Evolutionary conservation across 108 stramenopile species (phyloP).

Genomic region (Pseudonitzschia delicatissima): DNA sequence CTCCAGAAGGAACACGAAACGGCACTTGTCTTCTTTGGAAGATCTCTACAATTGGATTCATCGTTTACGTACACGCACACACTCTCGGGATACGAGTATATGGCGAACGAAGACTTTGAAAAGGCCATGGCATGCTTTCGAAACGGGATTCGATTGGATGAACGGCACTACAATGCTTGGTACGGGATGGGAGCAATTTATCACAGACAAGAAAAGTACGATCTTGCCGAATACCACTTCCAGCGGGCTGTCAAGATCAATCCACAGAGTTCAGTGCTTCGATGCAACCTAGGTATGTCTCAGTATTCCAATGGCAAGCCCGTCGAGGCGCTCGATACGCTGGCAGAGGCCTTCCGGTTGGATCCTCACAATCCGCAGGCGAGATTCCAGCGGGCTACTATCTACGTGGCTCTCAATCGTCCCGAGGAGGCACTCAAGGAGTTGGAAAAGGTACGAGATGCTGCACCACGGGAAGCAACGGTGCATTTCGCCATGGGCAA

Average conservation of each 20-base stretch:
- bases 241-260: constrained; percentile 85
- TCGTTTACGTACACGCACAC: constrained; percentile 94
- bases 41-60: constrained; percentile 89
- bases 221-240: constrained; percentile 96
- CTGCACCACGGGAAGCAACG: constrained; percentile 89
- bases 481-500: constrained; percentile 96
- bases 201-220: constrained; percentile 95
- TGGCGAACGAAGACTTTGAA: constrained; percentile 96
- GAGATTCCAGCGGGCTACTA: constrained; percentile 91
- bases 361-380: constrained; percentile 95
- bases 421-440: constrained; percentile 84
- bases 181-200: constrained; percentile 97
- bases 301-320: constrained; percentile 89
- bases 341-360: constrained; percentile 77
- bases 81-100: constrained; percentile 95
- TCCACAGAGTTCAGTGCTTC: constrained; percentile 85
- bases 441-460: constrained; percentile 86
- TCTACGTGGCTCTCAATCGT: constrained; percentile 88
- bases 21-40: constrained; percentile 89
- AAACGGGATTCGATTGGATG: constrained; percentile 85
- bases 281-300: constrained; percentile 93
- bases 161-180: constrained; percentile 90
- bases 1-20: constrained; percentile 97
- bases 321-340: constrained; percentile 85
- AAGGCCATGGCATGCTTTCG: constrained; percentile 92